Evolutionary conservation across 768 basidiomycete genomes (phyloP), one percentile per base, ranked within the genome.

Genomic region (Boletales sp.): DNA sequence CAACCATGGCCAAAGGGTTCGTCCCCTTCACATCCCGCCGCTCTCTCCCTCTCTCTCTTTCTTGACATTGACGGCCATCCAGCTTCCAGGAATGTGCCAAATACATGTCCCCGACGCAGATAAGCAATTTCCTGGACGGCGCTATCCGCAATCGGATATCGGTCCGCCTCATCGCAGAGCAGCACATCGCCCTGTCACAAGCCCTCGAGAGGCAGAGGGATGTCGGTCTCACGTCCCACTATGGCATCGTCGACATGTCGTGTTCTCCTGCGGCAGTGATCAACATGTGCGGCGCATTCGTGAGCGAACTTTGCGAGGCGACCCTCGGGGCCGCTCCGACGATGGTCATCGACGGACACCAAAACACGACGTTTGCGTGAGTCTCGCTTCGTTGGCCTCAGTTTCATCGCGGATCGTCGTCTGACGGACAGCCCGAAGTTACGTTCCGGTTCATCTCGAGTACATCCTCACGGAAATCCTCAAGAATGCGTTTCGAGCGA

Each of bases 401-500:
- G 37, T 15, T 40, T 14, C 40, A 39, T 43, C 38, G 13, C n/a
- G 24, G 24, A 13, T 56, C 58, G n/a, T 12, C 15, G 19, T 45
- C 47, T 56, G 14, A 64, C 29, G 15, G 14, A 64, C 29, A 35
- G 24, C 24, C 36, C 36, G 37, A 59, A 91, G 90, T 21, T 92
- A 91, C 60, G 82, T 94, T 35, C 90, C 93, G 4, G 87, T 91
- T 1, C 93, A 94, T 64, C 76, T 94, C 32, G 92, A 94, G 65
- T 94, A 94, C 64, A 89, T 93, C 58, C 71, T 93, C 47, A 94
- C 92, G 2, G 92, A 94, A 66, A 81, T 94, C 36, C 76, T 94
- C 36, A 94, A 94, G 69, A 94, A 94, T 62, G 81, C 91, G 0
- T 94, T 91, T 69, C 84, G 92, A 30, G 92, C 92, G 8, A 92